Base-by-base conservation (phyloP, 2,329 filamentous ascomycete species). In the Ascochyta lentis region DNA sequence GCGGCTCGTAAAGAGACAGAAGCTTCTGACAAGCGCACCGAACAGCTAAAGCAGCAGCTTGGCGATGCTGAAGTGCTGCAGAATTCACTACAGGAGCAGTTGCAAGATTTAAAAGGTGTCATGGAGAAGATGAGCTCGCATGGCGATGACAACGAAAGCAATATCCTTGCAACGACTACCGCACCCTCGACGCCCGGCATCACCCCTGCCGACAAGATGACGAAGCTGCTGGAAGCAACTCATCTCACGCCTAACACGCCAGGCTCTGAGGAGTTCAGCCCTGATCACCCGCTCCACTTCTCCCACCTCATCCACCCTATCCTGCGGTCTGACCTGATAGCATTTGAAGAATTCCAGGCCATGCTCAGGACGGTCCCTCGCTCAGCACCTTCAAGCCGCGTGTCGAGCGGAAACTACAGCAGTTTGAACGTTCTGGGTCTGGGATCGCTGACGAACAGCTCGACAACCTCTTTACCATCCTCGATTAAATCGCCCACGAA, bases 81-180 rank as follows among this genome's bases (percentile, higher is more conserved):
- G 58, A 87, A 87, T 54, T 96, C 91, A 1, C 92, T 98, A 67
- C 93, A 96, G 72, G 93, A 98, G 74, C 95, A 99, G 74, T 81
- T 99, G 3, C 84, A 89, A 2, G 91, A 98, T 75, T 85, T 99
- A 60, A 99, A 99, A 77, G 82, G 85, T 19, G 92, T 97, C 60
- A 91, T 99, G 87, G 92, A 96, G 76, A 88, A 89, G 66, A 91
- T 97, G 86, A 85, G 83, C 23, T 81, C 85, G 12, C 86, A 91
- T 64, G 84, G 83, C 57, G 90, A 95, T 63, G 90, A 96, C 64
- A 83, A 85, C 63, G 84, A 88, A 45, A 86, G 83, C 40, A 85
- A 85, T 53, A 83, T 86, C n/a, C 90, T 91, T 9, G 74, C 78
- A 16, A 87, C 86, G 13, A 75, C 68, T 15, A 84, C 84, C 1